Base-by-base conservation (phyloP, 2,329 filamentous ascomycete genomes). In the Fusarium sp. region DNA sequence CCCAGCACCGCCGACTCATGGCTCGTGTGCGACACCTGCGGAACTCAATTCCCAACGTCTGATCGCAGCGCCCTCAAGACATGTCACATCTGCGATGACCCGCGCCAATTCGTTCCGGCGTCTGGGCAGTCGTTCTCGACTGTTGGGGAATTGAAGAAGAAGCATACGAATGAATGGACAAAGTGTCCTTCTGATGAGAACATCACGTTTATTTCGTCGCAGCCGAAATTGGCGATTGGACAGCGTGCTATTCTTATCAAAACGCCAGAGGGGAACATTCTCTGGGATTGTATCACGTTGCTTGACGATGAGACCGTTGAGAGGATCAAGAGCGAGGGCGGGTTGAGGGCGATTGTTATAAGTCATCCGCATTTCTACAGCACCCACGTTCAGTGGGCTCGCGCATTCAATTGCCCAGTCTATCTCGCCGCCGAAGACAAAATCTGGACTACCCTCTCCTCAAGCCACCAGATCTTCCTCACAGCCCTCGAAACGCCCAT, bases 331-430 rank as follows among this genome's bases (percentile, higher is more conserved):
- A 78, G 77, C 1, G 83, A 90, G 11, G 93, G 93, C 46, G 92
- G 92, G 0, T 77, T 97, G 18, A 83, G 84, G 38, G 93, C 91
- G 1, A 94, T 96, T 49, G 90, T 90, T 73, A 93, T 95, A 70
- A 91, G 88, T 16, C 93, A 97, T 81, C 94, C 94, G 58, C 94
- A 97, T 79, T 97, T 93, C 82, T 96, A 93, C 82, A 90, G 90
- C 19, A 92, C 93, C 7, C 91, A 94, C 79, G 80, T 93, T 1
- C 88, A 92, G 73, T 97, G 94, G 93, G 91, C 92, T 0, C 78
- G 83, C 48, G 85, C 86, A 0, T 95, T 96, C 73, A 73, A 82
- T 9, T 94, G 93, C 74, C 90, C 90, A 0, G 89, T 96, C 2
- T 95, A 93, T 76, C 77, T 94, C 3, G 85, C 91, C 0, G 80